Evolutionary conservation across 1,139 yeast genomes (phyloP), one percentile per base, ranked within the genome.

Genomic region (Yamadazyma buinensis): DNA sequence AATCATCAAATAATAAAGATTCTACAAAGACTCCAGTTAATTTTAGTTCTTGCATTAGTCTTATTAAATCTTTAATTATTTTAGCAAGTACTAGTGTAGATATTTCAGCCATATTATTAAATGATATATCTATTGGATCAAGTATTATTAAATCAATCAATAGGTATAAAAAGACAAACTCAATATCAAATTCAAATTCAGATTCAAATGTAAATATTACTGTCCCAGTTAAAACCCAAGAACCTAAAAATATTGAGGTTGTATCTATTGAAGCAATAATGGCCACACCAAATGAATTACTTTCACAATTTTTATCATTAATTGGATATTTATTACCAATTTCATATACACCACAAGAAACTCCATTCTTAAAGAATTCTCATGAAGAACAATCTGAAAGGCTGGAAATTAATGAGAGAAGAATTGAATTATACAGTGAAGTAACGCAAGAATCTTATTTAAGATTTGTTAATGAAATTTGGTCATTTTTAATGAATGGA

Each of bases 231-330:
- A 15, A n/a, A 15, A n/a, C n/a, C n/a, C n/a, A n/a, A n/a, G n/a
- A n/a, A n/a, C n/a, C n/a, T n/a, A 7, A 3, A 17, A 22, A 9
- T 7, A 10, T 50, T 28, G 61, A 56, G 17, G 49, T 52, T 3
- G 52, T 75, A 0, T 64, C 82, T 2, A 70, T 82, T 28, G 95
- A 85, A 48, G 77, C 86, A 0, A 59, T 88, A 28, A 83, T 87
- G 77, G 78, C 82, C 35, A 77, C 80, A 4, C 90, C 94, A 1
- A 81, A 80, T 44, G 85, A 80, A 17, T 54, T 85, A 24, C 57
- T 84, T 22, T 49, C 75, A 1, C 69, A 77, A 17, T 66, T 83
- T 18, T 56, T 87, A 15, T 67, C 74, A 26, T 61, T 86, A 32
- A 62, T 84, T 21, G 74, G 79, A 0, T 68, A 75, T 30, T 47